Evolutionary conservation across 257 asterid species (phyloP).

Genomic region (Scutellaria baicalensis): DNA sequence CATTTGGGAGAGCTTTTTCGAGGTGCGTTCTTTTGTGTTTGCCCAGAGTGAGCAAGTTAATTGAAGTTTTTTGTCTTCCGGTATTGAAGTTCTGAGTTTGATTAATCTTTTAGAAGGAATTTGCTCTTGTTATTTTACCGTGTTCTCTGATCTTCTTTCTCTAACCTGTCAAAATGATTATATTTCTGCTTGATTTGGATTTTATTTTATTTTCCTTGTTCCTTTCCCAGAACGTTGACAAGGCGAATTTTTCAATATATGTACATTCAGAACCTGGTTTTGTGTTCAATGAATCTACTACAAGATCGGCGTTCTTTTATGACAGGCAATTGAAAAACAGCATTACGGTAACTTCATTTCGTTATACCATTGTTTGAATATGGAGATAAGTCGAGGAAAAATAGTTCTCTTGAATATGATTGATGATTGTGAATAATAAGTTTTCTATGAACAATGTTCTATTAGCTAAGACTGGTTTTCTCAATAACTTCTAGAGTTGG

Average conservation of each 20-base stretch:
- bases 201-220: background rate
- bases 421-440: background rate
- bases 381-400: background rate
- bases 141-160: no score
- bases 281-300: slow-evolving; percentile 70
- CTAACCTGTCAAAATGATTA: background rate
- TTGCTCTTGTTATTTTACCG: background rate
- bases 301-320: slow-evolving; percentile 51
- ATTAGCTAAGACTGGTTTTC: background rate
- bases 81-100: background rate
- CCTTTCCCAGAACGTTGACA: slow-evolving; percentile 64
- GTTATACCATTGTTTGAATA: slow-evolving; percentile 1
- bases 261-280: slow-evolving; percentile 87
- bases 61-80: background rate
- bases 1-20: slow-evolving; percentile 81
- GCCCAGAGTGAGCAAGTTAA: background rate
- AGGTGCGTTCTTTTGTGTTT: slow-evolving; percentile 39
- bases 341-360: slow-evolving; percentile 53
- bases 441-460: background rate
- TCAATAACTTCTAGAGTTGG: background rate
- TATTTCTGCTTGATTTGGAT: background rate
- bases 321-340: slow-evolving; percentile 60
- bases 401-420: background rate
- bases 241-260: slow-evolving; percentile 50
- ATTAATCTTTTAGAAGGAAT: background rate